Evolutionary conservation across 176 grass and related monocot genomes (phyloP).

Genomic region (Eragrostis curvula): DNA sequence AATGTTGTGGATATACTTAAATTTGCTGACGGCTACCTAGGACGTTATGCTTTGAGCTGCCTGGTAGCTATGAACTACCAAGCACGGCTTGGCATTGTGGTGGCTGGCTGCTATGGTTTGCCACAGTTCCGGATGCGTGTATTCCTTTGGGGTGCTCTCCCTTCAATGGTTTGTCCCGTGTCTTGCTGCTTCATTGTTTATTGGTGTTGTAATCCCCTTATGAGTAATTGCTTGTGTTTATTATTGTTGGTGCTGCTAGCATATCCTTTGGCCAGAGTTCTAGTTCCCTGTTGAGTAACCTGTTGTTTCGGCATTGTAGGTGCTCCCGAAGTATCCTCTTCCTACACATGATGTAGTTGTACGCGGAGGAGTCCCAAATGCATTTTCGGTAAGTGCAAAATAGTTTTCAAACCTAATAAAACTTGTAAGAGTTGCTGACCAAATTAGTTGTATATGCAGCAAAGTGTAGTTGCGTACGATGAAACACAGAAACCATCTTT

Average conservation of each 20-base stretch:
- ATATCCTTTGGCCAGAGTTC: conserved; percentile 40
- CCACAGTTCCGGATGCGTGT: conserved; percentile 83
- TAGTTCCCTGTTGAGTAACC: neutral
- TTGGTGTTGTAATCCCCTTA: neutral
- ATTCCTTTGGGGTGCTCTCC: conserved; percentile 79
- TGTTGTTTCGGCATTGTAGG: conserved; percentile 38
- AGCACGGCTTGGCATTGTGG: conserved; percentile 76
- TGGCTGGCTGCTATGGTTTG: conserved; percentile 81
- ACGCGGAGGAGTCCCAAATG: conserved; percentile 63
- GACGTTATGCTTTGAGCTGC: conserved; percentile 74
- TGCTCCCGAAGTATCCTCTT: conserved; percentile 75
- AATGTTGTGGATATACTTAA: conserved; percentile 92
- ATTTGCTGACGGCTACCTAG: conserved; percentile 77
- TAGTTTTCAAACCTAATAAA: neutral
- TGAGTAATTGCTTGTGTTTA: neutral
- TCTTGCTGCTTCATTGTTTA: neutral
- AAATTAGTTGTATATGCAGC: conserved; percentile 46
- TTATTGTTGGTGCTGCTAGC: conserved; percentile 57
- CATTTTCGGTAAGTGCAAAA: conserved; percentile 61
- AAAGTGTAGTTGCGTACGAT: conserved; percentile 82
- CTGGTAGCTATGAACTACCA: conserved; percentile 87
- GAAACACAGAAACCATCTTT: conserved; percentile 55
- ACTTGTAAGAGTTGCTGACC: neutral
- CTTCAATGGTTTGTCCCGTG: conserved; percentile 63
- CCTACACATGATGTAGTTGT: conserved; percentile 82